phyloP scores from a whole-genome alignment of 495 filamentous ascomycete species.

The Penicillium atrosanguineum region DNA sequence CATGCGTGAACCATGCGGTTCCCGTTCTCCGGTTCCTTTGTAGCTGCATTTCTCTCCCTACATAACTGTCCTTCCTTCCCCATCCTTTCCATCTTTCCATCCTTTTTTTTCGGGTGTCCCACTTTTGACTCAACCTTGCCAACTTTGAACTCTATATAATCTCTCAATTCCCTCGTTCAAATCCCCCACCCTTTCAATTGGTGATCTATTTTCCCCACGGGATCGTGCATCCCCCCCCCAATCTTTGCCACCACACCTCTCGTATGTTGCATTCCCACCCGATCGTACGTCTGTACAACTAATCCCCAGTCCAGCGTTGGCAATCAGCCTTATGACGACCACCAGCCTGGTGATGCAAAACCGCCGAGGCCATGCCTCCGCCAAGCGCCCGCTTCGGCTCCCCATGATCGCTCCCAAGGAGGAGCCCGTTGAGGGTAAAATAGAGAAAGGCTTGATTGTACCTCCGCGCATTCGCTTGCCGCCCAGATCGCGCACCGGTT shows the following conservation, averaged over 20 bases:
- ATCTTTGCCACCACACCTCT: neutral
- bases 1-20: conserved; percentile 15
- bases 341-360: conserved; percentile 38
- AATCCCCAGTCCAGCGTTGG: neutral
- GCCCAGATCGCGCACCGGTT: conserved; percentile 52
- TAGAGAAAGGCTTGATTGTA: conserved; percentile 29
- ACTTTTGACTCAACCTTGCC: conserved; percentile 4
- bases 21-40: conserved; percentile 9
- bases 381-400: conserved; percentile 38
- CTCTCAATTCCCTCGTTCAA: neutral
- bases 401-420: conserved; percentile 52
- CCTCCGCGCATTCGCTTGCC: conserved; percentile 50
- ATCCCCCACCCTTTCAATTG: conserved; percentile 1
- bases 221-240: neutral
- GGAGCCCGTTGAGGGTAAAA: conserved; percentile 26
- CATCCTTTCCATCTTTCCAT: conserved; percentile 7
- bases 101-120: conserved; percentile 7
- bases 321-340: conserved; percentile 35
- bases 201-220: neutral
- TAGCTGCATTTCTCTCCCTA: conserved; percentile 15
- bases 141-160: neutral
- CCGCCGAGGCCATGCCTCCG: conserved; percentile 32
- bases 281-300: conserved; percentile 3
- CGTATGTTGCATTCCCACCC: conserved; percentile 11
- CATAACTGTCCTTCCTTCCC: conserved; percentile 18